These are phyloP conservation scores for Polychaeton citri DNA, from an alignment of 2,329 filamentous ascomycete species.

Conservation along the genomic window DNA sequence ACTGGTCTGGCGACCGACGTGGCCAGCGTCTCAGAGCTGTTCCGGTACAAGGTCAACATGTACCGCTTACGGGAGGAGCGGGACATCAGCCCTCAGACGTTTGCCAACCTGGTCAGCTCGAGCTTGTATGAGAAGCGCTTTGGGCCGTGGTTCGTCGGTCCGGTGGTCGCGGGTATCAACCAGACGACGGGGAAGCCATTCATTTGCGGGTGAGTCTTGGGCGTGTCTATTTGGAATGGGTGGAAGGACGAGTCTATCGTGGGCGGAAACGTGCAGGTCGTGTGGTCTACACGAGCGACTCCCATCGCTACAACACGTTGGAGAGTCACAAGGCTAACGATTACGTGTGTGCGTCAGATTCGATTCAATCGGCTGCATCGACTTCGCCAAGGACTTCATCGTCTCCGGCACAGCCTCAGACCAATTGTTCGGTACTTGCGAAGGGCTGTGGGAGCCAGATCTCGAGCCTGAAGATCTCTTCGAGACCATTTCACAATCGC, in stretches of 20 bases:
- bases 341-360: no score
- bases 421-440: conserved; percentile 97
- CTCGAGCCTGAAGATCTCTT: conserved; percentile 90
- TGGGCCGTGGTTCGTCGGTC: conserved; percentile 90
- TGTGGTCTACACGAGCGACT: no score
- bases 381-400: conserved; percentile 99
- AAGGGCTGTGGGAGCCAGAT: conserved; percentile 95
- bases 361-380: conserved; percentile 97
- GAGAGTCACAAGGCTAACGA: not conserved
- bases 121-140: conserved; percentile 92
- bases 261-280: no score
- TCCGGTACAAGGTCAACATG: conserved; percentile 99
- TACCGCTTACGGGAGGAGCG: conserved; percentile 98
- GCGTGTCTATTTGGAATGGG: no score
- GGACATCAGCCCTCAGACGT: conserved; percentile 83
- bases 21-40: conserved; percentile 83
- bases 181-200: conserved; percentile 89
- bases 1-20: conserved; percentile 96
- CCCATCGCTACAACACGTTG: no score
- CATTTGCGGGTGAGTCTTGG: conserved; percentile 58
- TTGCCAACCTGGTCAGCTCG: conserved; percentile 88
- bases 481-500: conserved; percentile 91
- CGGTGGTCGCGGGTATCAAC: conserved; percentile 89
- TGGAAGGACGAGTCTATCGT: no score
- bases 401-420: conserved; percentile 92